These are phyloP conservation scores for Monosporascus sp. DNA, from an alignment of 2,329 filamentous ascomycete genomes.

Conservation along the genomic window DNA sequence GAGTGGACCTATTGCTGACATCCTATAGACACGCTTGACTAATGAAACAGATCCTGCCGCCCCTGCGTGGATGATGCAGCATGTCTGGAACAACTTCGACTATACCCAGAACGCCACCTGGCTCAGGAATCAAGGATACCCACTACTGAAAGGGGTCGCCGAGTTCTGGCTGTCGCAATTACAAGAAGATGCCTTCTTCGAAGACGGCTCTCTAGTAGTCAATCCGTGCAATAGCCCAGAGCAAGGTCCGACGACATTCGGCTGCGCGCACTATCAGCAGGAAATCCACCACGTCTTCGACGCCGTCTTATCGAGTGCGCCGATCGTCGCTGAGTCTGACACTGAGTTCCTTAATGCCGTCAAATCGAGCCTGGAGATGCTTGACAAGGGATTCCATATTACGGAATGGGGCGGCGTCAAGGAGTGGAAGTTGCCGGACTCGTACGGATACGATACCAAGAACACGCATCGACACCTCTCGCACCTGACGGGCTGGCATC, in stretches of 20 bases:
- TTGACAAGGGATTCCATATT: slow-evolving; percentile 27
- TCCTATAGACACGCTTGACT: slow-evolving; percentile 27
- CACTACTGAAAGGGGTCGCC: slow-evolving; percentile 46
- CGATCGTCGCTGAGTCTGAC: slow-evolving; percentile 19
- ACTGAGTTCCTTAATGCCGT: slow-evolving; percentile 29
- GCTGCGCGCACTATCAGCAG: slow-evolving; percentile 49
- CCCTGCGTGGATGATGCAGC: slow-evolving; percentile 55
- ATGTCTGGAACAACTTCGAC: slow-evolving; percentile 52
- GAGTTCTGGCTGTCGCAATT: slow-evolving; percentile 53
- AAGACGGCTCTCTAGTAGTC: slow-evolving; percentile 47
- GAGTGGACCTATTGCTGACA: slow-evolving; percentile 3
- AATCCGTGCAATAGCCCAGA: slow-evolving; percentile 56
- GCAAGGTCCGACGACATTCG: slow-evolving; percentile 48
- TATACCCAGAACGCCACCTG: slow-evolving; percentile 44
- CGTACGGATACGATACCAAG: slow-evolving; percentile 19
- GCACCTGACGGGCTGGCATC: slow-evolving; percentile 51
- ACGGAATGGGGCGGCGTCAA: slow-evolving; percentile 25
- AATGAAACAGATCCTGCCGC: slow-evolving; percentile 33
- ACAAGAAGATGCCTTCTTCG: slow-evolving; percentile 41
- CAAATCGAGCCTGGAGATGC: slow-evolving; percentile 29
- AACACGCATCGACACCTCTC: slow-evolving; percentile 43
- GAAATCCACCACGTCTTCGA: slow-evolving; percentile 39
- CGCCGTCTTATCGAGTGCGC: slow-evolving; percentile 25
- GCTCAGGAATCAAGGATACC: slow-evolving; percentile 43
- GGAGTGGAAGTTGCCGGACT: slow-evolving; percentile 30